Percentiles rank a stretch among this genome's conserved stretches.
Evolutionary conservation across 2,329 filamentous ascomycete species (phyloP).

Genomic region (Monosporascus sp.): DNA sequence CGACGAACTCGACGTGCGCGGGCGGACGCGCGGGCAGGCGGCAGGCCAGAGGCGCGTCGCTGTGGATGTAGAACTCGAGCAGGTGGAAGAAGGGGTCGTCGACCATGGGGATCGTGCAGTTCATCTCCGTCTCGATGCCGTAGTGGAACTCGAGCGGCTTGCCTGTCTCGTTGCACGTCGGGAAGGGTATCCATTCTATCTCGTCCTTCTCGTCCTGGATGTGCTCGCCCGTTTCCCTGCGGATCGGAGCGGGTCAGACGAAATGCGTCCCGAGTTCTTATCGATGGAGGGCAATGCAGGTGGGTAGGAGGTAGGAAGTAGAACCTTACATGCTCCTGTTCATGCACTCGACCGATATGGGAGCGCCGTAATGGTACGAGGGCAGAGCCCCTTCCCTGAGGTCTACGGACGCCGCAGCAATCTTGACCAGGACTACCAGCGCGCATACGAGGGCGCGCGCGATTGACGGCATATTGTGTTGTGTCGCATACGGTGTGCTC

Average conservation of each 20-base stretch:
- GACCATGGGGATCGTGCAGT: conserved; percentile 76
- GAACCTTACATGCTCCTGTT: conserved; percentile 63
- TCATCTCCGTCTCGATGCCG: conserved; percentile 74
- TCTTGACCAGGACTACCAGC: conserved; percentile 7
- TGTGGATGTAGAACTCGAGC: conserved; percentile 96
- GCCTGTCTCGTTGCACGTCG: conserved; percentile 81
- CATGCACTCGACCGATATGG: conserved; percentile 68
- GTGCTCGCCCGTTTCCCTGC: conserved; percentile 83
- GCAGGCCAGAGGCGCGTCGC: conserved; percentile 88
- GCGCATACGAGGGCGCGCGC: conserved; percentile 14
- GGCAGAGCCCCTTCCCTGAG: conserved; percentile 42
- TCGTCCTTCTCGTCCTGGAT: conserved; percentile 76
- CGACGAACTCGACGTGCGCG: conserved; percentile 49
- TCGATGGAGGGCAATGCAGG: neutral
- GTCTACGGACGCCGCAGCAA: conserved; percentile 14
- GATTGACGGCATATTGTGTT: conserved; percentile 14
- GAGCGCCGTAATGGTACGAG: conserved; percentile 61
- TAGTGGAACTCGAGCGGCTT: conserved; percentile 81
- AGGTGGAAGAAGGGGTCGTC: conserved; percentile 80
- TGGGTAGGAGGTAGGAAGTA: neutral
- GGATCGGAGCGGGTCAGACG: neutral
- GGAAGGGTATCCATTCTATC: conserved; percentile 89
- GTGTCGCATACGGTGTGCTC: conserved; percentile 3
- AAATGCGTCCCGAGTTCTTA: no score
- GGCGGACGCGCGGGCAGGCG: conserved; percentile 76